Conservation (phyloP, 2,329 filamentous ascomycete genomes). For the Diaporthe caulivora region DNA sequence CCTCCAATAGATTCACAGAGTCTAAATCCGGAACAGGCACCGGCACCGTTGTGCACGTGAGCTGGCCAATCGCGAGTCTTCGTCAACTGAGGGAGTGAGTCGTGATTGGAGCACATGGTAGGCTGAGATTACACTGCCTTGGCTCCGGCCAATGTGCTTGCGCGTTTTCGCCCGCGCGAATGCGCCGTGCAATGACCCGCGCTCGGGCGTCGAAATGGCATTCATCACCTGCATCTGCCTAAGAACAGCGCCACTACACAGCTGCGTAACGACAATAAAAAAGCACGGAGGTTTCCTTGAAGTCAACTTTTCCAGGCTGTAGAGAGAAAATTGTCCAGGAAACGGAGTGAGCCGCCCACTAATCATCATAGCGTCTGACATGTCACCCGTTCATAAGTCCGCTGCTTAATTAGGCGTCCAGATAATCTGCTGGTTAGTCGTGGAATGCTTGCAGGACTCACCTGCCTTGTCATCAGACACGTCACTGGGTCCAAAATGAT, state of each 20-base stretch:
- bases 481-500: not conserved
- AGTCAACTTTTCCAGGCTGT: not conserved
- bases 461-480: not conserved
- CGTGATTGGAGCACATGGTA: not conserved
- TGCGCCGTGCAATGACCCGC: not conserved
- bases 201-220: not conserved
- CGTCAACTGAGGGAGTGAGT: not conserved
- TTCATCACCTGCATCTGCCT: not conserved
- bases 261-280: not conserved
- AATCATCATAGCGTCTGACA: not conserved
- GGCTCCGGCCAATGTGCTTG: not conserved
- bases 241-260: not conserved
- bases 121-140: not conserved
- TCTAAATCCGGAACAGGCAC: not conserved
- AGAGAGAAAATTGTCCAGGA: not conserved
- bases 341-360: not conserved
- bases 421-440: not conserved
- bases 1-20: not conserved
- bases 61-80: not conserved
- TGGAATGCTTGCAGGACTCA: not conserved
- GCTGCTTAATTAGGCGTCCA: not conserved
- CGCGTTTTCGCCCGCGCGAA: not conserved
- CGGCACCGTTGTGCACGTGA: not conserved
- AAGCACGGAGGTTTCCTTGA: not conserved
- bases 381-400: not conserved